These are phyloP conservation scores for Dryas octopetala DNA, from an alignment of 306 rosid species.

Conservation along the genomic window DNA sequence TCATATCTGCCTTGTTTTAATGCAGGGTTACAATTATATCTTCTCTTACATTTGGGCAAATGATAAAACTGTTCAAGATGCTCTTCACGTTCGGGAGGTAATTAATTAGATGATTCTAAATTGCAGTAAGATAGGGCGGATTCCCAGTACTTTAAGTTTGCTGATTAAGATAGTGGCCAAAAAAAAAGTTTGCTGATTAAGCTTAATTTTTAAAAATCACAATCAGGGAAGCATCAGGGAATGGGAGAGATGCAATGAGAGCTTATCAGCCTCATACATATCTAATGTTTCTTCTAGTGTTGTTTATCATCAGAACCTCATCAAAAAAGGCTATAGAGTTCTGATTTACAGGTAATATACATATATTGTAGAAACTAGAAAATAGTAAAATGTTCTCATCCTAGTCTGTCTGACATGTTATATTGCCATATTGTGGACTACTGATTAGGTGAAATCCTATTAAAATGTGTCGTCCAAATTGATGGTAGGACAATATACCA, in stretches of 20 bases:
- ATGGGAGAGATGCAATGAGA: constrained; percentile 33
- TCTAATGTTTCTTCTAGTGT: constrained; percentile 16
- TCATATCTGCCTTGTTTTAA: not conserved
- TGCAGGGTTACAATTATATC: not conserved
- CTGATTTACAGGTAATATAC: constrained; percentile 33
- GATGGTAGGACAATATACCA: too few relatives aligned
- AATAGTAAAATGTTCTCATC: too few relatives aligned
- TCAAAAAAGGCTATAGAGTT: constrained; percentile 27
- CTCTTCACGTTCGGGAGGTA: constrained; percentile 22
- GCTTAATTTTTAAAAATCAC: not conserved
- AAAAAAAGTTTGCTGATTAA: not conserved
- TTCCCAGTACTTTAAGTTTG: not conserved
- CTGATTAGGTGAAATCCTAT: too few relatives aligned
- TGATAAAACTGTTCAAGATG: constrained; percentile 20
- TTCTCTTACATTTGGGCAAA: constrained; percentile 16
- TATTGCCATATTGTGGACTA: too few relatives aligned
- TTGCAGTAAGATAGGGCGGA: not conserved
- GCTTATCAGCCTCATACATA: constrained; percentile 10
- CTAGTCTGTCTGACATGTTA: too few relatives aligned
- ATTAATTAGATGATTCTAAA: not conserved
- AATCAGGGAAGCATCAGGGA: constrained; percentile 26
- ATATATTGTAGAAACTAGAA: not conserved
- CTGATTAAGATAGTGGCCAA: not conserved
- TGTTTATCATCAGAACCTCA: constrained; percentile 25
- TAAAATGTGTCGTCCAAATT: not conserved